Conservation (phyloP, 2,329 filamentous ascomycete species). For the Podosphaera aphanis region DNA sequence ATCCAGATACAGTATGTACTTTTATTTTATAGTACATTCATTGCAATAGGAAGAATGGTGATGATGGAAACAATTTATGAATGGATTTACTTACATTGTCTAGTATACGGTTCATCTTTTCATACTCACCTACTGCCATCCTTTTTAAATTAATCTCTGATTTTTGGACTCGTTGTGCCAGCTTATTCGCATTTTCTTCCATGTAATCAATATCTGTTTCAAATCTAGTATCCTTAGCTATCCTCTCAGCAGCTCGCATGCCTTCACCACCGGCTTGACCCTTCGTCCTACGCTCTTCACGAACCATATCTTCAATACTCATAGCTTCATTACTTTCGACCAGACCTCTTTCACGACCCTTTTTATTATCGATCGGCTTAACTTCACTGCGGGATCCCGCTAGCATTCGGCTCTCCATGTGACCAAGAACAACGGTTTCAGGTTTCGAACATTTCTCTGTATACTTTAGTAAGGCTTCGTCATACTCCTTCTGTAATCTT, state of each 20-base stretch:
- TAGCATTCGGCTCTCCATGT: conserved; percentile 76
- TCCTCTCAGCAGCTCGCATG: conserved; percentile 65
- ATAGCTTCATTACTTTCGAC: conserved; percentile 89
- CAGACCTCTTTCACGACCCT: conserved; percentile 60
- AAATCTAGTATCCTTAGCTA: conserved; percentile 80
- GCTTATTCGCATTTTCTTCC: conserved; percentile 82
- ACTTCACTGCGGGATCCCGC: conserved; percentile 53
- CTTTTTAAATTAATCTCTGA: conserved; percentile 75
- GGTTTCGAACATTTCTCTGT: conserved; percentile 28
- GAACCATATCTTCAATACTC: conserved; percentile 89
- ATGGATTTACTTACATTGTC: conserved; percentile 30
- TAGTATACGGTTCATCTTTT: conserved; percentile 67
- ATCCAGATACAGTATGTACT: neutral
- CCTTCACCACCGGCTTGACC: conserved; percentile 60
- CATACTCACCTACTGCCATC: conserved; percentile 65
- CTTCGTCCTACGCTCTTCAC: conserved; percentile 71
- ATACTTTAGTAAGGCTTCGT: conserved; percentile 43
- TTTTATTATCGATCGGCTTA: conserved; percentile 52
- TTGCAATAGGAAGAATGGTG: neutral
- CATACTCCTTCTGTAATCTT: conserved; percentile 59
- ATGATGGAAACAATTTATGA: neutral
- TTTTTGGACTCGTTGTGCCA: conserved; percentile 70
- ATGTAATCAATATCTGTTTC: conserved; percentile 87
- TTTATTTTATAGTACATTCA: neutral
- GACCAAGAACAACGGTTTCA: conserved; percentile 56